Conservation (phyloP, 768 basidiomycete genomes). For the Chlorophyllum brunneum region DNA sequence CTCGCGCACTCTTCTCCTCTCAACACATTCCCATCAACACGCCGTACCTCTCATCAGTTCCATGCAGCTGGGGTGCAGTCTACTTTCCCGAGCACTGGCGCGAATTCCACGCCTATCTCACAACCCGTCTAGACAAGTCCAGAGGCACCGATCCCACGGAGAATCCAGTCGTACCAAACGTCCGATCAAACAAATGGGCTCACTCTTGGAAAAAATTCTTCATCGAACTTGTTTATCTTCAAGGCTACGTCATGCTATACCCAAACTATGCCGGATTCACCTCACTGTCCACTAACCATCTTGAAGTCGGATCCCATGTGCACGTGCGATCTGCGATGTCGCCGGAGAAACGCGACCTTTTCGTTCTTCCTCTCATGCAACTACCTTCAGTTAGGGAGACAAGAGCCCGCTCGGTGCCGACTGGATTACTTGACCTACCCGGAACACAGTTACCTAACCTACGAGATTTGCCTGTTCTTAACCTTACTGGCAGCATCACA, state of each 20-base stretch:
- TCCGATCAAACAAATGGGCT: slow-evolving; percentile 79
- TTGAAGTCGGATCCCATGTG: slow-evolving; percentile 83
- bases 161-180: slow-evolving; percentile 57
- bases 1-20: slow-evolving; percentile 51
- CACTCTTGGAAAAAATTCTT: slow-evolving; percentile 88
- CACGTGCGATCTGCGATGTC: slow-evolving; percentile 63
- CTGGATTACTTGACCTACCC: slow-evolving; percentile 58
- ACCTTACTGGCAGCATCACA: slow-evolving; percentile 53
- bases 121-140: slow-evolving; percentile 59
- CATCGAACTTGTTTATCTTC: slow-evolving; percentile 79
- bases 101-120: slow-evolving; percentile 78
- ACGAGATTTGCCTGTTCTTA: slow-evolving; percentile 60
- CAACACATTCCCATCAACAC: slow-evolving; percentile 37
- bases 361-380: slow-evolving; percentile 67
- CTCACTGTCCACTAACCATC: slow-evolving; percentile 87
- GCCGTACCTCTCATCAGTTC: slow-evolving; percentile 83
- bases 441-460: slow-evolving; percentile 45
- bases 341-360: slow-evolving; percentile 56
- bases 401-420: neutral
- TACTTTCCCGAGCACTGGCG: slow-evolving; percentile 91
- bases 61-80: slow-evolving; percentile 89
- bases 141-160: slow-evolving; percentile 27
- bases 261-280: slow-evolving; percentile 72
- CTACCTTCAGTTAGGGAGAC: slow-evolving; percentile 22
- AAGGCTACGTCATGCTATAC: slow-evolving; percentile 86